phyloP scores from a whole-genome alignment of 1,139 yeast genomes.

The Yueomyces sp. region DNA sequence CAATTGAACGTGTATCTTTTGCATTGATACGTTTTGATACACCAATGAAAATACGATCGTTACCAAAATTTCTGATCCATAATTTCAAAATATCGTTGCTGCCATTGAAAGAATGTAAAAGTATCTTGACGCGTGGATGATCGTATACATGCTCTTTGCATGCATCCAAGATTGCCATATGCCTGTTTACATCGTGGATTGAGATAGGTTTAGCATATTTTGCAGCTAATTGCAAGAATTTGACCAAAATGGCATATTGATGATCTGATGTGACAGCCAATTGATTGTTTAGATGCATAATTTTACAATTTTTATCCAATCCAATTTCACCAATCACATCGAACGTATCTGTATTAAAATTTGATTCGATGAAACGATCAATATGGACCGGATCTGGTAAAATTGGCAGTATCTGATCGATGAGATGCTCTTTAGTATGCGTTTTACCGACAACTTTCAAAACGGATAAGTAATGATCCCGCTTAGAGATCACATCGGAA shows the following conservation, averaged over 20 bases:
- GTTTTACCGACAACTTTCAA: conserved; percentile 8
- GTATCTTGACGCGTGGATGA: conserved; percentile 25
- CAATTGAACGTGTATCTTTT: too few species aligned
- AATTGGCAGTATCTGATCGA: conserved; percentile 28
- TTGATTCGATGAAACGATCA: conserved; percentile 24
- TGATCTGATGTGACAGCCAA: conserved; percentile 49
- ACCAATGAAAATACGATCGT: too few species aligned
- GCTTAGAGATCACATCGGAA: conserved; percentile 12
- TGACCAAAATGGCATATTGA: conserved; percentile 41
- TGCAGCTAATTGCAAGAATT: conserved; percentile 44
- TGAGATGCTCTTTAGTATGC: conserved; percentile 20
- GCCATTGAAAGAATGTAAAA: conserved; percentile 83
- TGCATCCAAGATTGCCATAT: conserved; percentile 43
- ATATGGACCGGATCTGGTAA: conserved; percentile 51
- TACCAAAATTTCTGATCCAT: background rate
- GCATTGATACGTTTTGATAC: conserved; percentile 44
- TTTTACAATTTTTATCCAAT: conserved; percentile 59
- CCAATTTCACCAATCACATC: conserved; percentile 76
- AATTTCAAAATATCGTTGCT: conserved; percentile 44
- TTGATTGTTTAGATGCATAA: conserved; percentile 30
- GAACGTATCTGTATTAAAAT: conserved; percentile 26
- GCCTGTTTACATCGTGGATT: conserved; percentile 75
- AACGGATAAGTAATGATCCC: conserved; percentile 43
- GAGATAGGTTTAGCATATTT: conserved; percentile 43
- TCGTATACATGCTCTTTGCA: conserved; percentile 20